These are phyloP conservation scores for Peziza echinospora DNA, from an alignment of 495 filamentous ascomycete genomes.

Conservation along the genomic window DNA sequence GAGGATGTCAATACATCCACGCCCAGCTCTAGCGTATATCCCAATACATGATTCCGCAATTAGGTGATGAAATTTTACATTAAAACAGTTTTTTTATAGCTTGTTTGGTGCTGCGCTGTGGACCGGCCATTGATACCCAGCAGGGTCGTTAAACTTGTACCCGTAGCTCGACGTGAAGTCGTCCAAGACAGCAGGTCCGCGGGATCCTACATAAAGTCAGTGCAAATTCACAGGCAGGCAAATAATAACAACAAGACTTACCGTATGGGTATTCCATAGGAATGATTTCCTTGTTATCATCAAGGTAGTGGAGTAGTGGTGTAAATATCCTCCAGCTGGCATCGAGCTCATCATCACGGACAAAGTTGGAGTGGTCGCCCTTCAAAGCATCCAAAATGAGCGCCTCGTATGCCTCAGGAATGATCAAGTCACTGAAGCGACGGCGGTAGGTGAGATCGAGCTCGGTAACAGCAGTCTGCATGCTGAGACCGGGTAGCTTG, in stretches of 20 bases:
- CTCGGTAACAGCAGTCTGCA: constrained; percentile 99
- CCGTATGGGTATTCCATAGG: constrained; percentile 99
- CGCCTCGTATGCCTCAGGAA: constrained; percentile 96
- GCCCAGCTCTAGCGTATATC: no score
- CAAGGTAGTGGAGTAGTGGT: constrained; percentile 89
- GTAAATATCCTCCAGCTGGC: constrained; percentile 98
- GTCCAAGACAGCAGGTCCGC: constrained; percentile 86
- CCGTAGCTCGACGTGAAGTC: constrained; percentile 96
- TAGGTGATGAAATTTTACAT: no score
- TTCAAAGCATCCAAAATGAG: constrained; percentile 94
- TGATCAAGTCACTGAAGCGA: constrained; percentile 97
- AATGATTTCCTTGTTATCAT: constrained; percentile 96
- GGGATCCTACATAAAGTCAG: constrained; percentile 43
- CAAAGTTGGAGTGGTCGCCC: constrained; percentile 99
- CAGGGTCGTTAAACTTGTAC: constrained; percentile 95
- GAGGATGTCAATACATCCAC: no score
- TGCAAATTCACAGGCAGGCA: constrained; percentile 8
- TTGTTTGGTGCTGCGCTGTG: constrained; percentile 41
- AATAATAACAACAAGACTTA: constrained; percentile 27
- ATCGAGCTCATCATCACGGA: constrained; percentile 94
- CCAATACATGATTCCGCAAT: no score
- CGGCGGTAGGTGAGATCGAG: constrained; percentile 95
- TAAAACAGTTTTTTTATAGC: constrained; percentile 44
- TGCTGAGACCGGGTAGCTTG: constrained; percentile 91
- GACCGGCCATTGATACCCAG: constrained; percentile 89